Evolutionary conservation across 441 rosid species (phyloP).

Genomic region (Populus hybrid): DNA sequence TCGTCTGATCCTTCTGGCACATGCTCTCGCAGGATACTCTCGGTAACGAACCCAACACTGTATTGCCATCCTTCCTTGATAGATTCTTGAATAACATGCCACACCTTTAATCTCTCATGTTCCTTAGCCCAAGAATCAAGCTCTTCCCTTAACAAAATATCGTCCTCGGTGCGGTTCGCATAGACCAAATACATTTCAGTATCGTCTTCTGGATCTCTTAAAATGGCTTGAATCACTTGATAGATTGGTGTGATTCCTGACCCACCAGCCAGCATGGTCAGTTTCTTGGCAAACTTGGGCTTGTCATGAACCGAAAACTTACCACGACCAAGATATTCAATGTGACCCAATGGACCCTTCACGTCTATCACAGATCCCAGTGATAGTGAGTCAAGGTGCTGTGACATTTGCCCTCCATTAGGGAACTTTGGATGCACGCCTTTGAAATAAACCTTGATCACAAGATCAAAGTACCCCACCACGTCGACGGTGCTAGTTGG

Average conservation of each 20-base stretch:
- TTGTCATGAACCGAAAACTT: slow-evolving; percentile 64
- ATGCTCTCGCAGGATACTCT: slow-evolving; percentile 57
- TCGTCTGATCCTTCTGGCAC: slow-evolving; percentile 56
- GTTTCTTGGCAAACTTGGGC: slow-evolving; percentile 66
- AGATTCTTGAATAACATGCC: slow-evolving; percentile 69
- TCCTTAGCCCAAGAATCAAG: slow-evolving; percentile 68
- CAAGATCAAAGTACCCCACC: slow-evolving; percentile 72
- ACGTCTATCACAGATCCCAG: slow-evolving; percentile 60
- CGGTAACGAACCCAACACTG: slow-evolving; percentile 65
- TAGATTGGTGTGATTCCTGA: slow-evolving; percentile 88
- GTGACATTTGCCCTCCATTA: slow-evolving; percentile 81
- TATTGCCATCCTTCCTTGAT: slow-evolving; percentile 69
- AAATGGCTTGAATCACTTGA: slow-evolving; percentile 68
- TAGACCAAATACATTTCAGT: slow-evolving; percentile 83
- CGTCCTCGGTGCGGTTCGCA: slow-evolving; percentile 82
- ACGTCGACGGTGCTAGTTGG: slow-evolving; percentile 62
- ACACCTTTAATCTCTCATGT: slow-evolving; percentile 59
- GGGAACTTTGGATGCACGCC: slow-evolving; percentile 74
- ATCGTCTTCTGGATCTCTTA: slow-evolving; percentile 69
- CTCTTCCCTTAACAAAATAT: slow-evolving; percentile 68
- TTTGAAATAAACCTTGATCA: slow-evolving; percentile 76
- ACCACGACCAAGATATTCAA: slow-evolving; percentile 67
- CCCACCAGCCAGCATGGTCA: slow-evolving; percentile 92
- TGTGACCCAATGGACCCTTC: slow-evolving; percentile 89
- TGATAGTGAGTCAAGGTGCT: slow-evolving; percentile 55